Evolutionary conservation across 371 early-diverging fungal species (phyloP).

Genomic region (Mortierella sp.): DNA sequence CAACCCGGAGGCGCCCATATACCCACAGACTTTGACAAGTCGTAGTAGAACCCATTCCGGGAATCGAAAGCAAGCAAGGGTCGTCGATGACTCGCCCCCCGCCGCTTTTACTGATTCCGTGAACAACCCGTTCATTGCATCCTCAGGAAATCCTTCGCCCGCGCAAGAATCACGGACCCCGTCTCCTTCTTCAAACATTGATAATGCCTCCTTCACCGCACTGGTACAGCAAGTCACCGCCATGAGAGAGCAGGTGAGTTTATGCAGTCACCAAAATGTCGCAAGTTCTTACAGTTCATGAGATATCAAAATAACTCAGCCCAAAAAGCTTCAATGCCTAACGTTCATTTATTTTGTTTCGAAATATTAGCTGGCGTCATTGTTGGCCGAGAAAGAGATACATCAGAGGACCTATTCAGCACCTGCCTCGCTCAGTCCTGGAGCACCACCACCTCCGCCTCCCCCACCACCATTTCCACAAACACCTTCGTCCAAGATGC

Average conservation of each 20-base stretch:
- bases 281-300: background rate
- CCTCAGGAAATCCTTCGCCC: constrained; percentile 14
- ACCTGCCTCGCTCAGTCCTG: background rate
- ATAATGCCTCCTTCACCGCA: constrained; percentile 36
- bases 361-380: constrained; percentile 24
- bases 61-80: background rate
- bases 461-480: constrained; percentile 24
- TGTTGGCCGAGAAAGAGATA: constrained; percentile 37
- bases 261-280: background rate
- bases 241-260: constrained; percentile 40
- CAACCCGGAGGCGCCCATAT: constrained; percentile 9
- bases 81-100: background rate
- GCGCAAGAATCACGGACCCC: constrained; percentile 3
- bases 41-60: background rate
- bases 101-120: background rate
- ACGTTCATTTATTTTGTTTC: background rate
- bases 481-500: constrained; percentile 25
- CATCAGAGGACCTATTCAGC: constrained; percentile 21
- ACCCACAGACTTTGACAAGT: constrained; percentile 12
- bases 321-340: background rate
- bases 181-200: background rate
- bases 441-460: constrained; percentile 31
- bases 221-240: constrained; percentile 38
- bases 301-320: background rate
- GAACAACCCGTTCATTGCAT: constrained; percentile 14